phyloP scores from a whole-genome alignment of 768 basidiomycete genomes.

The Phylloporus arenicola region DNA sequence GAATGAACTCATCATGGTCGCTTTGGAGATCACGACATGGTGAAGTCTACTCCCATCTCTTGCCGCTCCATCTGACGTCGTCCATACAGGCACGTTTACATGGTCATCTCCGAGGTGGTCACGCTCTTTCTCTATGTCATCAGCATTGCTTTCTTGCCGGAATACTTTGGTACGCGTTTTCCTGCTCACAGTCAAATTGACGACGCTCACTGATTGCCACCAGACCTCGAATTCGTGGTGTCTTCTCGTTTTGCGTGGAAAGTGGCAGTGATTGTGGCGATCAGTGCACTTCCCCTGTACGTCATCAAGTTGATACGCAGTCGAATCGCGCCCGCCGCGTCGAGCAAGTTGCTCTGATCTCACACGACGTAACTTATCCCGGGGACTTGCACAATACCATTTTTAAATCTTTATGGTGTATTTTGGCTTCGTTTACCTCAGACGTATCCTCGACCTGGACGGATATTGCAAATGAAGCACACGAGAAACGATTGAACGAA shows the following conservation, averaged over 20 bases:
- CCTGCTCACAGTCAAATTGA: neutral
- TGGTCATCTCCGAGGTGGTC: slow-evolving; percentile 87
- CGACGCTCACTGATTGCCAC: neutral
- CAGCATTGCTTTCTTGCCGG: slow-evolving; percentile 90
- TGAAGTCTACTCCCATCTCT: slow-evolving; percentile 22
- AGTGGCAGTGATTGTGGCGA: slow-evolving; percentile 88
- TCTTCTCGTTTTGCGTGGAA: slow-evolving; percentile 90
- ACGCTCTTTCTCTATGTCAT: slow-evolving; percentile 85
- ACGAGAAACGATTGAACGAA: neutral
- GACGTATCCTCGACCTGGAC: slow-evolving; percentile 10
- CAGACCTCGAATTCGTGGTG: slow-evolving; percentile 90
- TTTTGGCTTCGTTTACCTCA: slow-evolving; percentile 30
- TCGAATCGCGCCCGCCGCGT: slow-evolving; percentile 86
- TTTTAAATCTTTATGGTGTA: slow-evolving; percentile 37
- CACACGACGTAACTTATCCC: neutral
- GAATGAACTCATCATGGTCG: slow-evolving; percentile 99
- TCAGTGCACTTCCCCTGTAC: slow-evolving; percentile 89
- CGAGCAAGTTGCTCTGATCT: slow-evolving; percentile 72
- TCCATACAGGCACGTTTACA: slow-evolving; percentile 77
- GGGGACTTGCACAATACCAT: neutral
- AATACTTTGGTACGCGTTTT: slow-evolving; percentile 83
- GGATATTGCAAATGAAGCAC: slow-evolving; percentile 29
- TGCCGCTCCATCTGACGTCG: neutral
- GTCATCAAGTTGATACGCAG: slow-evolving; percentile 84
- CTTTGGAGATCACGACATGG: slow-evolving; percentile 97